Percentiles rank a stretch among this genome's conserved stretches.
Conservation (phyloP, 192 early-diverging fungal species). For the Dispira simplex region DNA sequence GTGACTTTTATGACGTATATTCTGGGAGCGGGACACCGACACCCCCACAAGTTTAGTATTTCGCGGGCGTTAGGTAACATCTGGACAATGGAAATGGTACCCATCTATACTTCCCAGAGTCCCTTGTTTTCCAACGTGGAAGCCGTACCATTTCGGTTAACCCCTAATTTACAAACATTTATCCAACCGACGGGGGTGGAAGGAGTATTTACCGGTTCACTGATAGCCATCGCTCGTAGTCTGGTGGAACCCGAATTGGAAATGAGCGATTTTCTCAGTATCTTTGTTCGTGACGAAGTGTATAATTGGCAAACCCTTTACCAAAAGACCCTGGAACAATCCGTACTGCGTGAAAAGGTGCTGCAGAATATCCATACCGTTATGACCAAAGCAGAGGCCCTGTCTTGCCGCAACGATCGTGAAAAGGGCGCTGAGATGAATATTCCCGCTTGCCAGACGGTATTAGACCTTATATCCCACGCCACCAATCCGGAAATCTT, state of each 20-base stretch:
- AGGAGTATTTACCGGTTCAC: slow-evolving; percentile 67
- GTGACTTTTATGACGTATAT: slow-evolving; percentile 86
- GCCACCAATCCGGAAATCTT: slow-evolving; percentile 87
- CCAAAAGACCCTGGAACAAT: slow-evolving; percentile 30
- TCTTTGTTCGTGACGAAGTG: slow-evolving; percentile 93
- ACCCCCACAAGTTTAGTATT: slow-evolving; percentile 78
- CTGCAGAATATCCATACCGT: slow-evolving; percentile 2
- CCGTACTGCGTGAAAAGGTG: slow-evolving; percentile 7
- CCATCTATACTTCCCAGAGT: slow-evolving; percentile 25
- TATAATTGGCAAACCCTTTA: slow-evolving; percentile 53
- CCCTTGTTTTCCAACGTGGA: slow-evolving; percentile 56
- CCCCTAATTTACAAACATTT: slow-evolving; percentile 93
- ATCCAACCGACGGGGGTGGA: slow-evolving; percentile 88
- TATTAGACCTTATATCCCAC: slow-evolving; percentile 80
- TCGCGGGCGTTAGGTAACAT: slow-evolving; percentile 75
- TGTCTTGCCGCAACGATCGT: slow-evolving; percentile 8
- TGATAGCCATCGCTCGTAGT: slow-evolving; percentile 74
- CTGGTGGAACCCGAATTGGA: slow-evolving; percentile 76
- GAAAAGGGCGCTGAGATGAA: slow-evolving; percentile 27
- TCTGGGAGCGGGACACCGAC: slow-evolving; percentile 72
- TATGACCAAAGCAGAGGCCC: slow-evolving; percentile 3
- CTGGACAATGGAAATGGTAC: slow-evolving; percentile 74
- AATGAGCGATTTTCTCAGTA: slow-evolving; percentile 82
- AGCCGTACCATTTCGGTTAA: slow-evolving; percentile 92
- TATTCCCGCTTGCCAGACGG: slow-evolving; percentile 61